These are phyloP conservation scores for Volvariella volvacea DNA, from an alignment of 1,284 basidiomycete species.

Conservation along the genomic window DNA sequence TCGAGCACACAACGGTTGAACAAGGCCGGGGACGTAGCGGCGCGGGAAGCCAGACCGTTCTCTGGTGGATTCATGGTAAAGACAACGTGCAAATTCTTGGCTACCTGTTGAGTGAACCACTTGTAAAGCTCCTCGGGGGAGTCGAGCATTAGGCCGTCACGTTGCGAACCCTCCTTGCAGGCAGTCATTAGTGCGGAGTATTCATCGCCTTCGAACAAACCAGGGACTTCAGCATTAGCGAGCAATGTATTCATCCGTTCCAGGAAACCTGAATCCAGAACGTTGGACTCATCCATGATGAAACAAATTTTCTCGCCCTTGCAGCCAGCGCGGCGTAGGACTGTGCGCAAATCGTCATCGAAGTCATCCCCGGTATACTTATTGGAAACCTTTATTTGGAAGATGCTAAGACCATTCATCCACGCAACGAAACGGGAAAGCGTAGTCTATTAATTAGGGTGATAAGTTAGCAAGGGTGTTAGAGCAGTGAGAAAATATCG, in stretches of 20 bases:
- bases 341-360: conserved; percentile 92
- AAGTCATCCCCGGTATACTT: conserved; percentile 98
- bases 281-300: conserved; percentile 99
- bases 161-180: conserved; percentile 97
- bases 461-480: conserved; percentile 2
- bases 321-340: conserved; percentile 91
- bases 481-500: conserved; percentile 14
- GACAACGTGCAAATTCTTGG: conserved; percentile 94
- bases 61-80: conserved; percentile 99
- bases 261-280: conserved; percentile 96
- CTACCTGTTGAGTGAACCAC: conserved; percentile 97
- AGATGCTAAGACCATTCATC: conserved; percentile 99
- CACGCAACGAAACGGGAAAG: conserved; percentile 98
- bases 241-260: conserved; percentile 99
- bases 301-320: conserved; percentile 99
- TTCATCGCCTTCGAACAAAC: conserved; percentile 97
- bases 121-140: conserved; percentile 95
- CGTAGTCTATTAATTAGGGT: conserved; percentile 64
- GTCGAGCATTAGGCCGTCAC: conserved; percentile 96
- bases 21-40: conserved; percentile 94
- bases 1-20: conserved; percentile 98
- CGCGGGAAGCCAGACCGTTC: conserved; percentile 90
- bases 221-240: conserved; percentile 99
- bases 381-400: conserved; percentile 98
- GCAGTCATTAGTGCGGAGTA: conserved; percentile 96